Base-by-base conservation (phyloP, 2,329 filamentous ascomycete genomes). In the Trichoderma asperellum region DNA sequence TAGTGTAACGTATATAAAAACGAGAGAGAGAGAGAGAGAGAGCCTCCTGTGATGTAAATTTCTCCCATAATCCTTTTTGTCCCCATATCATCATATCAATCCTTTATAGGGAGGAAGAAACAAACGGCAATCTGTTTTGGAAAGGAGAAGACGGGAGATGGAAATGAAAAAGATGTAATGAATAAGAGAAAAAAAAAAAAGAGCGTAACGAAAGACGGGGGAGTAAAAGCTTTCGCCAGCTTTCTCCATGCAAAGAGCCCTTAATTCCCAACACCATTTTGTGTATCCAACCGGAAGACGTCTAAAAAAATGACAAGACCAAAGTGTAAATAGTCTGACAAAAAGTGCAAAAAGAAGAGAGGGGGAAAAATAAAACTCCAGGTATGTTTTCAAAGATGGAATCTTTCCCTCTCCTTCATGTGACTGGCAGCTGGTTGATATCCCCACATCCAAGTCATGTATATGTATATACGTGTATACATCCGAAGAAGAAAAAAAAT, bases 261-360 rank as follows among this genome's bases (percentile, higher is more conserved):
- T 69, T 60, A 65, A 47, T 37, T 69, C 68, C 68, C 52, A 60
- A 65, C 55, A 57, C 60, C 68, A 43, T 62, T 69, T 69, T 69
- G 55, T 69, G 55, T 69, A 65, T 65, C 68, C 68, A 53, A 65
- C 35, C 61, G 21, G 43, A 60, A 60, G 32, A 65, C 55, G 55
- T 69, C 68, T 69, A 65, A 55, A 58, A 21, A 58, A 57, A 69
- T 43, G 55, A 65, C 52, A 57, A 65, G 35, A 65, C 27, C 52
- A 57, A 57, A 35, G 56, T 37, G 63, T 58, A 49, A 40, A 21
- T 58, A 66, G 63, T 40, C 53, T 61, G 53, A 43, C 18, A 21
- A 34, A 58, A 7, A 53, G 10, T 14, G 58, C 61, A 72, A 56
- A 35, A 43, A 69, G 59, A 58, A 43, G n/a, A 34, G 10, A 65